Evolutionary conservation across 2,329 filamentous ascomycete genomes (phyloP), one percentile per base, ranked within the genome.

Genomic region (Knufia petricola): DNA sequence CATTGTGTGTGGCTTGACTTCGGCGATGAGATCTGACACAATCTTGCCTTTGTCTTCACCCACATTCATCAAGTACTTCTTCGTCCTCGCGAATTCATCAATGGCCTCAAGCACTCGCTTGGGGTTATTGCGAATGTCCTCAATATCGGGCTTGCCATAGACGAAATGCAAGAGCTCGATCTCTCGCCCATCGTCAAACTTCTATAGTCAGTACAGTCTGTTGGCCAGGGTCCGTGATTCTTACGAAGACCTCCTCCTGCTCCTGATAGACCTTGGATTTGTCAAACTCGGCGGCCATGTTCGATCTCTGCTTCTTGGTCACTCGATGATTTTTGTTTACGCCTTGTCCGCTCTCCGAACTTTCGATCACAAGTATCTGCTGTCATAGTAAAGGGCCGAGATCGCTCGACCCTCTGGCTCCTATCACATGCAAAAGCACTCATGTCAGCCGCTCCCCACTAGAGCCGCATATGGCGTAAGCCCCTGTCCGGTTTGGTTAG

Each of bases 31-130:
- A 24, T 84, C 73, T 7, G 75, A 75, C 1, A 90, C 78, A 46
- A 87, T 82, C 53, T 72, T 74, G 40, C 84, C 85, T 66, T 92
- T 92, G 59, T 80, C 73, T 56, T 81, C 74, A 34, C 86, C 85
- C 1, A 92, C 78, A 55, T 88, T 90, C 82, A 90, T 90, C 45
- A 90, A 74, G 54, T 82, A 85, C 61, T 82, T 84, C 52, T 77
- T 73, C 2, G 75, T 79, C 37, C 76, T 67, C 10, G 70, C 78
- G 63, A 75, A 90, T 46, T 84, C 77, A 59, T 90, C 84, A 62
- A 90, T 87, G 23, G 78, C 78, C 21, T 73, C 70, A 0, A 89
- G 70, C 1, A 90, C 76, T 49, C 73, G 74, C 13, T 73, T 61
- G 0, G 85, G 84, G 17, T 77, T 79, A 17, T 77, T 79, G 44